phyloP scores from a whole-genome alignment of 78 protist species.

The Chrysochromulina tobinii region DNA sequence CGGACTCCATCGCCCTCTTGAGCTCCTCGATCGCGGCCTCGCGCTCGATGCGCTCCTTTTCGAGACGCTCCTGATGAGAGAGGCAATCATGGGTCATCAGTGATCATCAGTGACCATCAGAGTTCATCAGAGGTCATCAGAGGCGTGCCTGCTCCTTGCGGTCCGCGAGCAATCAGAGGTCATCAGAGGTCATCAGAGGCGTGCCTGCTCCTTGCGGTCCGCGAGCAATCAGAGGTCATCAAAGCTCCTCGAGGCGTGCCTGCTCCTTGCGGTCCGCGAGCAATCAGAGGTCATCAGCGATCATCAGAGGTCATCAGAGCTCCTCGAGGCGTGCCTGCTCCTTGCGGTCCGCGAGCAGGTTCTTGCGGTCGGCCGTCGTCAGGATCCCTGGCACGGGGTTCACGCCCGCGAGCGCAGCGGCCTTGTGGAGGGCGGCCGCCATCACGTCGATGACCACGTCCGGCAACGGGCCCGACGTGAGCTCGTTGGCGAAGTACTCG shows the following conservation, averaged over 20 bases:
- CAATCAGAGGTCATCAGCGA: too few species aligned
- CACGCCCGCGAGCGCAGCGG: neutral
- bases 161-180: neutral
- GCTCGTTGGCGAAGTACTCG: neutral
- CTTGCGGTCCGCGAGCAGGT: neutral
- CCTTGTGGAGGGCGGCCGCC: neutral
- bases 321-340: too few species aligned
- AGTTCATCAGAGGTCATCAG: too few species aligned
- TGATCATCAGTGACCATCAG: too few species aligned
- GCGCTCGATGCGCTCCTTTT: neutral
- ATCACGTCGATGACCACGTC: neutral
- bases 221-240: neutral
- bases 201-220: neutral
- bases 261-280: neutral
- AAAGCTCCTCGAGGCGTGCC: too few species aligned
- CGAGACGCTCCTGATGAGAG: neutral
- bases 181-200: neutral
- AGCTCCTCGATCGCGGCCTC: slow-evolving; percentile 15
- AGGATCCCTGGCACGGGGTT: too few species aligned
- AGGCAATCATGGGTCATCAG: neutral
- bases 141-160: neutral
- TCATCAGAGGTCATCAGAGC: too few species aligned
- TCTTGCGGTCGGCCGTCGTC: too few species aligned
- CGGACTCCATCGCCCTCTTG: neutral
- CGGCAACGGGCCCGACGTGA: neutral